phyloP scores from a whole-genome alignment of 352 stramenopile genomes.

The Globisporangium rhizosaccharum region DNA sequence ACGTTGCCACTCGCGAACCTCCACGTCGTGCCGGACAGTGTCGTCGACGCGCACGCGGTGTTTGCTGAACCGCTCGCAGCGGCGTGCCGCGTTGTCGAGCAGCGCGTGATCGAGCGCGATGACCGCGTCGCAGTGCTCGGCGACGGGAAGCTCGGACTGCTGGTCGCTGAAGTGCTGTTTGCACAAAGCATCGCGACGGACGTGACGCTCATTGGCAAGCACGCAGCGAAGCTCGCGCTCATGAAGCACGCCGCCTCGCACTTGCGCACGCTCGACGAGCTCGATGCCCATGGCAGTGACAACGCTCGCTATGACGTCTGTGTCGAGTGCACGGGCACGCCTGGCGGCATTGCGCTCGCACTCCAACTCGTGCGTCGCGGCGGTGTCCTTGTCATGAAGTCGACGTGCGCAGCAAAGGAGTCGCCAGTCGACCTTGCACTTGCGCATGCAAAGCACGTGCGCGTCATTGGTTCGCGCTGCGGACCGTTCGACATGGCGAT shows the following conservation, averaged over 20 bases:
- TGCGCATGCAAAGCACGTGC: slow-evolving; percentile 35
- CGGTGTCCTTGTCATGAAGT: slow-evolving; percentile 46
- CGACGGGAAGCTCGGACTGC: slow-evolving; percentile 87
- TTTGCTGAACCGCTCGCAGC: slow-evolving; percentile 86
- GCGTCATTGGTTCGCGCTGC: slow-evolving; percentile 60
- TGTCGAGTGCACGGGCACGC: slow-evolving; percentile 58
- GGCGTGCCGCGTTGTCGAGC: slow-evolving; percentile 81
- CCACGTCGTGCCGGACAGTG: slow-evolving; percentile 58
- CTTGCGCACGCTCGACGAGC: slow-evolving; percentile 19
- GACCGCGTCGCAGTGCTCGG: slow-evolving; percentile 79
- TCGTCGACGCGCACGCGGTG: slow-evolving; percentile 68
- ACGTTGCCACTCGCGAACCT: slow-evolving; percentile 79
- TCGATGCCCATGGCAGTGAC: slow-evolving; percentile 1
- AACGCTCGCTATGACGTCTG: slow-evolving; percentile 44
- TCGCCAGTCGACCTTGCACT: slow-evolving; percentile 24
- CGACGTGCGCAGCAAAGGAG: slow-evolving; percentile 33
- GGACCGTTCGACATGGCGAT: slow-evolving; percentile 56
- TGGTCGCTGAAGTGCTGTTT: slow-evolving; percentile 80
- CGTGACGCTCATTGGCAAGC: slow-evolving; percentile 53
- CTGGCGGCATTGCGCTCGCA: slow-evolving; percentile 33
- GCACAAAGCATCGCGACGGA: slow-evolving; percentile 21
- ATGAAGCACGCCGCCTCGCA: slow-evolving; percentile 37
- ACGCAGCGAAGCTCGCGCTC: slow-evolving; percentile 49
- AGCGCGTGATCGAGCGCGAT: slow-evolving; percentile 46
- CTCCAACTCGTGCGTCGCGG: slow-evolving; percentile 29